These are phyloP conservation scores for Pezicula rhizophila DNA, from an alignment of 2,329 filamentous ascomycete genomes.

Conservation along the genomic window DNA sequence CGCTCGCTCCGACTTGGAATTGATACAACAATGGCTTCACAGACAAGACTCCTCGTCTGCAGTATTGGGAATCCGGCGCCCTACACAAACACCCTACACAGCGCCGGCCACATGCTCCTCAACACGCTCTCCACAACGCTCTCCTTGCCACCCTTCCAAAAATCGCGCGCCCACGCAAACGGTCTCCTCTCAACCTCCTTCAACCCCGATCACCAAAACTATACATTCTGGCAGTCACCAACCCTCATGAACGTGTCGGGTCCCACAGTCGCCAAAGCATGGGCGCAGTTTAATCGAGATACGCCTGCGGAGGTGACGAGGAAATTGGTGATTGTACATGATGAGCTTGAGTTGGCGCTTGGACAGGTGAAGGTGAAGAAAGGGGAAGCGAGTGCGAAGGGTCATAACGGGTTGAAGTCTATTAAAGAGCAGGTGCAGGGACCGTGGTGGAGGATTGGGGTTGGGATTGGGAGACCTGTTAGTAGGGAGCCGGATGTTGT, in stretches of 20 bases:
- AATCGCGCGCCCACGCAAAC: constrained; percentile 40
- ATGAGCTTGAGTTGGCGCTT: constrained; percentile 72
- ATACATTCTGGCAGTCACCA: constrained; percentile 68
- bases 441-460: constrained; percentile 55
- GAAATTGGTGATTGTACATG: constrained; percentile 73
- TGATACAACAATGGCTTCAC: constrained; percentile 11
- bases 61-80: constrained; percentile 79
- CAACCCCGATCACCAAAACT: constrained; percentile 32
- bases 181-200: constrained; percentile 40
- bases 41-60: constrained; percentile 64
- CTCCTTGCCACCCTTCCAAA: constrained; percentile 40
- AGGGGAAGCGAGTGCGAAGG: constrained; percentile 58
- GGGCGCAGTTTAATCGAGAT: constrained; percentile 47
- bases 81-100: constrained; percentile 77
- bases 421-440: constrained; percentile 44
- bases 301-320: constrained; percentile 31
- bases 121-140: constrained; percentile 39
- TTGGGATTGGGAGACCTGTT: constrained; percentile 82
- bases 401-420: constrained; percentile 72
- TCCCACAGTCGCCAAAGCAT: constrained; percentile 59
- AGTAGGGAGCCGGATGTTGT: constrained; percentile 63
- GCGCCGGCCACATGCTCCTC: constrained; percentile 76
- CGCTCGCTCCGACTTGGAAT: neutral
- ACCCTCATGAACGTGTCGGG: constrained; percentile 83
- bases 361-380: constrained; percentile 61